Evolutionary conservation across 306 rosid genomes (phyloP).

Genomic region (Sindora glabra): DNA sequence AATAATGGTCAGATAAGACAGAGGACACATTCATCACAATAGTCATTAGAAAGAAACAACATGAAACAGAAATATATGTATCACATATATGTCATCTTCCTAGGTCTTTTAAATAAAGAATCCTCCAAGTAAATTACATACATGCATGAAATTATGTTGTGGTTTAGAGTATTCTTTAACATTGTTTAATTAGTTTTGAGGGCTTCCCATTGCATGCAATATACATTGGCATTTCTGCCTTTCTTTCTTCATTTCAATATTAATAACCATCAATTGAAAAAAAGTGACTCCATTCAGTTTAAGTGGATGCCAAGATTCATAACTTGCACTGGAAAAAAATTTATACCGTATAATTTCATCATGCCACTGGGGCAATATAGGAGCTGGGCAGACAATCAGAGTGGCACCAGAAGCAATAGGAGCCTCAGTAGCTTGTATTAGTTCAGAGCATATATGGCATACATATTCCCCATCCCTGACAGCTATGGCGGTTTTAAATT

Average conservation of each 20-base stretch:
- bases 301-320: background rate
- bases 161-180: too few species aligned
- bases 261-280: background rate
- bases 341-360: constrained; percentile 73
- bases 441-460: constrained; percentile 77
- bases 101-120: too few species aligned
- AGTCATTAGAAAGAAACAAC: too few species aligned
- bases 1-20: constrained; percentile 28
- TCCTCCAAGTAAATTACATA: too few species aligned
- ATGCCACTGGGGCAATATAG: constrained; percentile 90
- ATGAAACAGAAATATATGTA: too few species aligned
- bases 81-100: too few species aligned
- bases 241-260: background rate
- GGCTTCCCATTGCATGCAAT: background rate
- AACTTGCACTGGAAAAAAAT: constrained; percentile 6
- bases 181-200: too few species aligned
- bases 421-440: constrained; percentile 65
- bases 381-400: constrained; percentile 89
- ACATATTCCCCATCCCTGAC: constrained; percentile 65
- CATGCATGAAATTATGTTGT: too few species aligned
- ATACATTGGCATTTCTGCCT: background rate
- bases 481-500: constrained; percentile 38
- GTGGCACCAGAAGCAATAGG: constrained; percentile 91
- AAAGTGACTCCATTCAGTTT: background rate
- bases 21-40: background rate